A percentile compares a stretch with the other conserved stretches of the same genome.
Evolutionary conservation across 371 early-diverging fungal species (phyloP).

Genomic region (Mortierella sp.): DNA sequence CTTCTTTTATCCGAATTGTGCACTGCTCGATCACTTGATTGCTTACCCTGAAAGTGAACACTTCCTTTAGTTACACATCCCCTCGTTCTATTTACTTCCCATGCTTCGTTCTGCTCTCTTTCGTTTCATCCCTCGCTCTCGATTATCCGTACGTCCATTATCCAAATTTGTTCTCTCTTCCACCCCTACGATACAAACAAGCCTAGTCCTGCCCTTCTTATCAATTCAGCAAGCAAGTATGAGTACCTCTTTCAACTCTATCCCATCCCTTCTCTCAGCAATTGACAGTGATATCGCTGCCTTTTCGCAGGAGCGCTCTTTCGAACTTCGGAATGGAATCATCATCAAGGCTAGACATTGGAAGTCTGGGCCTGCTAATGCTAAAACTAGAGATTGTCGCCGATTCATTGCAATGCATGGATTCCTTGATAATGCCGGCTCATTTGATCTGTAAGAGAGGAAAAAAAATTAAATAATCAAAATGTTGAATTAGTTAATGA

Average conservation of each 20-base stretch:
- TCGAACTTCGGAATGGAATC: slow-evolving; percentile 40
- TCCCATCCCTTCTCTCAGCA: background rate
- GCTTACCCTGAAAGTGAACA: background rate
- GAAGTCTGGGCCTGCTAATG: slow-evolving; percentile 24
- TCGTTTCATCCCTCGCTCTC: background rate
- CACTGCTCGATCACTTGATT: background rate
- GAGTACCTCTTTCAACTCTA: slow-evolving; percentile 7
- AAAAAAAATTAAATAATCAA: background rate
- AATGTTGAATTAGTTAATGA: too few species aligned
- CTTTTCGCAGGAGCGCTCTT: slow-evolving; percentile 26
- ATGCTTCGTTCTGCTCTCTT: background rate
- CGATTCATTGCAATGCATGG: slow-evolving; percentile 54
- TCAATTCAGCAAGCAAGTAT: slow-evolving; percentile 6
- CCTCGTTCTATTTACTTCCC: background rate
- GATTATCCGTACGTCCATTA: background rate
- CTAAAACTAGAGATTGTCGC: slow-evolving; percentile 30
- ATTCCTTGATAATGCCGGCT: slow-evolving; percentile 53
- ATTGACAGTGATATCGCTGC: slow-evolving; percentile 1
- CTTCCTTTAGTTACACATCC: background rate
- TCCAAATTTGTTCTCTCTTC: background rate
- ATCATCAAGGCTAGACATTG: slow-evolving; percentile 43
- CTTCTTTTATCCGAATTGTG: too few species aligned
- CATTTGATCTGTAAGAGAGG: slow-evolving; percentile 44
- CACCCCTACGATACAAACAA: background rate
- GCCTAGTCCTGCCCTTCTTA: background rate